Conservation (phyloP, 169 alveolate genomes). For the Plasmodium ovale region DNA sequence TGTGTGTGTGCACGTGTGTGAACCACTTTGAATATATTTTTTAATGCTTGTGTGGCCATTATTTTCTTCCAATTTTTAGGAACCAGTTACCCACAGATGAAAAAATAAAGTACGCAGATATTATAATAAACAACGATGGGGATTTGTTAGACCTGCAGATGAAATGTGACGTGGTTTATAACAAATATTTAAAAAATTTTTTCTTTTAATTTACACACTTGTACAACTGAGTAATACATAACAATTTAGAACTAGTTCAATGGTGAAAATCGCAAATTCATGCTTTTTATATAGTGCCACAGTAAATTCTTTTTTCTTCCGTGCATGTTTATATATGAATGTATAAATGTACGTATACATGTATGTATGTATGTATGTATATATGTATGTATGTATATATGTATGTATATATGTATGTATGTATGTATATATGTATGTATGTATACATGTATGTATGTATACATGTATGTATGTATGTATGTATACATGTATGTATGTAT, state of each 20-base stretch:
- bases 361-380: too few species aligned
- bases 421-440: too few species aligned
- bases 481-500: constrained; percentile 4
- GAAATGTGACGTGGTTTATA: constrained; percentile 75
- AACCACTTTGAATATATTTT: background rate
- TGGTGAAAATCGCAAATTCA: too few species aligned
- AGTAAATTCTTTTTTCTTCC: too few species aligned
- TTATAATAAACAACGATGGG: constrained; percentile 76
- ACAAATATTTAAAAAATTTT: constrained; percentile 71
- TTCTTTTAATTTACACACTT: constrained; percentile 37
- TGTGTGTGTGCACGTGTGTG: background rate
- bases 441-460: background rate
- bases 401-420: too few species aligned
- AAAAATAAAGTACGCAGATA: constrained; percentile 69
- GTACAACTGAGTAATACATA: background rate
- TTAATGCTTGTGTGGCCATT: background rate
- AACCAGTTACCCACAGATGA: constrained; percentile 76
- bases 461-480: background rate
- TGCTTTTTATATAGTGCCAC: background rate
- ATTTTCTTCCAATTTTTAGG: constrained; percentile 12
- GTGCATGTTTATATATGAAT: too few species aligned
- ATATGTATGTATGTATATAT: too few species aligned
- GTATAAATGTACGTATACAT: too few species aligned
- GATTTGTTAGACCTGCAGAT: constrained; percentile 73
- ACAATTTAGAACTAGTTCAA: too few species aligned